Percentiles rank a stretch among this genome's conserved stretches.
These are phyloP conservation scores for Claviceps africana DNA, from an alignment of 2,329 filamentous ascomycete species.

Conservation along the genomic window DNA sequence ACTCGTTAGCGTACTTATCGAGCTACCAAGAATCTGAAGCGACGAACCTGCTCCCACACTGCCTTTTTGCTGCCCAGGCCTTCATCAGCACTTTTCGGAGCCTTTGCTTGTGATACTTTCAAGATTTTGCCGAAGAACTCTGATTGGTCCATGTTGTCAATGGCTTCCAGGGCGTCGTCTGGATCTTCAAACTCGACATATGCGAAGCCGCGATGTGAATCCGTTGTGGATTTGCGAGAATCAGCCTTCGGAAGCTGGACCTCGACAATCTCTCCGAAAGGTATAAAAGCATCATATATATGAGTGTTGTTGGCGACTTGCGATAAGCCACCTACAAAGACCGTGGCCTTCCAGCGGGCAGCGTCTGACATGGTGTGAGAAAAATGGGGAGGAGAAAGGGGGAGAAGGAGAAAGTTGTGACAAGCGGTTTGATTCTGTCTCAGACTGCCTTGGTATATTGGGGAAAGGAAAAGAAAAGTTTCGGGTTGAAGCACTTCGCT, in stretches of 20 bases:
- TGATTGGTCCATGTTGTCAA: slow-evolving; percentile 98
- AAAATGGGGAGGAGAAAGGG: not conserved
- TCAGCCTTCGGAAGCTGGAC: slow-evolving; percentile 84
- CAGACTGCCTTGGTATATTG: not conserved
- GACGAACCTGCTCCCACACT: slow-evolving; percentile 84
- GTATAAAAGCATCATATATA: slow-evolving; percentile 83
- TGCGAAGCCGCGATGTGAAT: slow-evolving; percentile 81
- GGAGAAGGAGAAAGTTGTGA: not conserved
- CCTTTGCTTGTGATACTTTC: slow-evolving; percentile 83
- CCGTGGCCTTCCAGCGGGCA: slow-evolving; percentile 73
- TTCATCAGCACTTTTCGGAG: slow-evolving; percentile 76
- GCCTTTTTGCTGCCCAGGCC: slow-evolving; percentile 87
- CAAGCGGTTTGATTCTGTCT: not conserved
- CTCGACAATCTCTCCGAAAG: slow-evolving; percentile 90
- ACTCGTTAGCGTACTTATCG: not conserved
- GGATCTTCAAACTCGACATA: slow-evolving; percentile 88
- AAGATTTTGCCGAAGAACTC: slow-evolving; percentile 87
- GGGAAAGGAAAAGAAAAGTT: not conserved
- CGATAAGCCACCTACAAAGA: slow-evolving; percentile 84
- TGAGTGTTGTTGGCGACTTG: slow-evolving; percentile 60
- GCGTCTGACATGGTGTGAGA: slow-evolving; percentile 58
- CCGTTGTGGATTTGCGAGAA: slow-evolving; percentile 57
- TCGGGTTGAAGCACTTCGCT: not conserved
- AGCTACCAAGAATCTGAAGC: not conserved
- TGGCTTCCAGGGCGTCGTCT: slow-evolving; percentile 81